These are phyloP conservation scores for Nematocida homosporus DNA, from an alignment of 371 early-diverging fungal genomes.

Conservation along the genomic window DNA sequence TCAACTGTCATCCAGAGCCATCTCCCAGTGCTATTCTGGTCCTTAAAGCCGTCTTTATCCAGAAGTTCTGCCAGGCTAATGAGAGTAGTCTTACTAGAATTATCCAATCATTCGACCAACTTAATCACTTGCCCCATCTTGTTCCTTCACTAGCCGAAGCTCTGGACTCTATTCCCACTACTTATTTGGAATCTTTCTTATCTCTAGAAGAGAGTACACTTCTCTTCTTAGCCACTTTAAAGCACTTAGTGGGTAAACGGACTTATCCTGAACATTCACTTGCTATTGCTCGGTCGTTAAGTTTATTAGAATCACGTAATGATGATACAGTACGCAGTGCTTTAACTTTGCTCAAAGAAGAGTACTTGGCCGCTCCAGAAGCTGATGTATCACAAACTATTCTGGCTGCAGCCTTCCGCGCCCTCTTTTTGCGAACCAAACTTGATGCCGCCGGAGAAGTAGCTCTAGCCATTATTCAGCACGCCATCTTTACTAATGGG, in stretches of 20 bases:
- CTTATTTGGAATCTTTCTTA: background rate
- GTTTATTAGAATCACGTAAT: background rate
- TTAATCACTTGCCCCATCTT: background rate
- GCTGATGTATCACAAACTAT: background rate
- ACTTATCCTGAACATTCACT: background rate
- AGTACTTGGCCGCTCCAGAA: background rate
- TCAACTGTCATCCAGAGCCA: constrained; percentile 7
- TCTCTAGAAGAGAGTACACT: background rate
- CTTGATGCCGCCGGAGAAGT: constrained; percentile 9
- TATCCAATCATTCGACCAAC: too few relatives aligned
- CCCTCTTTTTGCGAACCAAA: constrained; percentile 19
- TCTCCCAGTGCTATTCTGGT: background rate
- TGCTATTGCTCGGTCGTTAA: background rate
- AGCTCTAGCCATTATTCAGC: constrained; percentile 32
- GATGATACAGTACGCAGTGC: background rate
- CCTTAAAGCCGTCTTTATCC: background rate
- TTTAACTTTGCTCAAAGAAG: background rate
- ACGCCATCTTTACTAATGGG: constrained; percentile 9
- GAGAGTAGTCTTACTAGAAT: background rate
- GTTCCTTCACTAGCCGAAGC: background rate
- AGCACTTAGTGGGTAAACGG: background rate
- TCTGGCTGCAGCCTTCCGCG: background rate
- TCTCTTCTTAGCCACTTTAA: background rate
- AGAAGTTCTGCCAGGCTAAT: constrained; percentile 4
- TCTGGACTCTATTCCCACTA: background rate